A percentile compares a stretch with the other conserved stretches of the same genome.
phyloP scores from a whole-genome alignment of 352 stramenopile genomes.

The Phytophthora lateralis region DNA sequence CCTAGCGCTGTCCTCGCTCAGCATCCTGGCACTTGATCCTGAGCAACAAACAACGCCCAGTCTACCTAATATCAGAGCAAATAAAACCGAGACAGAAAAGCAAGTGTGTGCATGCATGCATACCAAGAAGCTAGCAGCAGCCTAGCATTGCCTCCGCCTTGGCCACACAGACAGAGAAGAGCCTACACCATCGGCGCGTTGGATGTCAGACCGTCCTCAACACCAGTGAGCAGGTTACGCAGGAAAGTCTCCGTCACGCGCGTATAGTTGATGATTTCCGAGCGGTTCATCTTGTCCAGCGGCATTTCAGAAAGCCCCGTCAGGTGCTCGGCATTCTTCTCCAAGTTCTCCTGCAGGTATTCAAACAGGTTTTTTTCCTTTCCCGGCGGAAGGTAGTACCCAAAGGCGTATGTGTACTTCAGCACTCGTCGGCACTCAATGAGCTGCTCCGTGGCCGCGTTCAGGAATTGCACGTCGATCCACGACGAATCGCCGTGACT shows the following conservation, averaged over 20 bases:
- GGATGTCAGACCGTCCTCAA: slow-evolving; percentile 89
- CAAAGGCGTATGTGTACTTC: slow-evolving; percentile 98
- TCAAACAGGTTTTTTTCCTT: slow-evolving; percentile 95
- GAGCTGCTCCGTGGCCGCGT: slow-evolving; percentile 95
- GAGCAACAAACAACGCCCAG: slow-evolving; percentile 27
- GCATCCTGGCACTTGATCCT: slow-evolving; percentile 12
- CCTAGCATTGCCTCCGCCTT: slow-evolving; percentile 13
- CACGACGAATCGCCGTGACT: slow-evolving; percentile 91
- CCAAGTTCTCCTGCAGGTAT: slow-evolving; percentile 93
- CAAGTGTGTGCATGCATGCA: slow-evolving; percentile 28
- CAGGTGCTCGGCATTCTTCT: slow-evolving; percentile 94
- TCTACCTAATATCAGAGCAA: slow-evolving; percentile 38
- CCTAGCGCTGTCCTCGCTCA: slow-evolving; percentile 14
- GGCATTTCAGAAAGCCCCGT: slow-evolving; percentile 91
- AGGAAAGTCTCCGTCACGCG: slow-evolving; percentile 94
- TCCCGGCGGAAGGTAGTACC: slow-evolving; percentile 91
- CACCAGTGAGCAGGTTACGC: slow-evolving; percentile 88
- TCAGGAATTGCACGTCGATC: slow-evolving; percentile 99
- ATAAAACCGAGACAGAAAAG: slow-evolving; percentile 36
- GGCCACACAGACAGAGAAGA: slow-evolving; percentile 5
- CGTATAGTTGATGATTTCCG: slow-evolving; percentile 95
- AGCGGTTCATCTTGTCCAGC: slow-evolving; percentile 93
- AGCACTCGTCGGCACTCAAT: slow-evolving; percentile 98
- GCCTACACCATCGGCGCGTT: slow-evolving; percentile 39
- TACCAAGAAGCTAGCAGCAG: slow-evolving; percentile 21